phyloP scores from a whole-genome alignment of 805 yeast species.

The Candida andamanensis region DNA sequence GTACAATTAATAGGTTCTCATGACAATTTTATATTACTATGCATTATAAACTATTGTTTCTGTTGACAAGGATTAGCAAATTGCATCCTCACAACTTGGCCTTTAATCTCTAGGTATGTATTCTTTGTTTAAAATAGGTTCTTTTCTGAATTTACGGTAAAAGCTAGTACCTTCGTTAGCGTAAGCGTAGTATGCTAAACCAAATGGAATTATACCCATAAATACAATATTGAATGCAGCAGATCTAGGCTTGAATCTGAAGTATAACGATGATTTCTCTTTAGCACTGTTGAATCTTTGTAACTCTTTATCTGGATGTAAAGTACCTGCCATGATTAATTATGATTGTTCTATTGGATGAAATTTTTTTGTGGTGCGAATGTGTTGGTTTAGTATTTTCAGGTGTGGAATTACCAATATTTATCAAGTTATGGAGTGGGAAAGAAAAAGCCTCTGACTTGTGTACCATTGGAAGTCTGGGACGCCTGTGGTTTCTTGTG shows the following conservation, averaged over 20 bases:
- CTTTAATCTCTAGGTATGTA: slow-evolving; percentile 40
- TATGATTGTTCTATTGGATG: slow-evolving; percentile 4
- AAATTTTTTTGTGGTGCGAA: slow-evolving; percentile 1
- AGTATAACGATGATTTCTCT: slow-evolving; percentile 37
- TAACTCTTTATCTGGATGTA: slow-evolving; percentile 38
- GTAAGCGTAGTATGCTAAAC: slow-evolving; percentile 33
- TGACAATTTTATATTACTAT: no score
- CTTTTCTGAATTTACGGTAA: slow-evolving; percentile 31
- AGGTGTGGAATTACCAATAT: no score
- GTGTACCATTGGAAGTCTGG: no score
- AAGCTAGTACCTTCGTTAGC: slow-evolving; percentile 34
- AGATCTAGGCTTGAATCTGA: slow-evolving; percentile 38
- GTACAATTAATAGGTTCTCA: no score
- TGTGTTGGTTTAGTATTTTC: no score
- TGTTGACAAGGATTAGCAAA: no score
- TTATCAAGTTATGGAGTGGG: no score
- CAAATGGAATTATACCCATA: slow-evolving; percentile 37
- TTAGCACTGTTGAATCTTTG: slow-evolving; percentile 39
- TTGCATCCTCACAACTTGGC: no score
- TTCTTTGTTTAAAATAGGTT: slow-evolving; percentile 30
- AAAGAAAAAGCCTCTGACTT: no score
- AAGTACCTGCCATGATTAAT: slow-evolving; percentile 36
- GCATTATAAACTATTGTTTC: no score
- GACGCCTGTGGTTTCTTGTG: no score
- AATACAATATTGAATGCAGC: slow-evolving; percentile 28